Conservation (phyloP, 306 rosid genomes). For the Quercus agrifolia region DNA sequence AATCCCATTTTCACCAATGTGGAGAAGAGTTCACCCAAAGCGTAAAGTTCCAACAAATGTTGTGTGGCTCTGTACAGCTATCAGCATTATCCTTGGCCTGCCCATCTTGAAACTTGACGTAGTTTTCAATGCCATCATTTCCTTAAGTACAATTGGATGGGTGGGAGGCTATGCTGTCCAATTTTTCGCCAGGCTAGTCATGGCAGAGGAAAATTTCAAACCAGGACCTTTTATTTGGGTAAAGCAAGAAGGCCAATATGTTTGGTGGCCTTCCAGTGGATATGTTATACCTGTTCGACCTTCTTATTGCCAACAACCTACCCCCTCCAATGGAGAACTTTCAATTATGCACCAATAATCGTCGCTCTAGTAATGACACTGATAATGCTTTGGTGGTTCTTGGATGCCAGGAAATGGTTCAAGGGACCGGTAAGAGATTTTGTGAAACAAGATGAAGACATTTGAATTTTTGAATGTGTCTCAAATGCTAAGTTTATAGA, state of each 20-base stretch:
- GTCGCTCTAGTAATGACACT: not conserved
- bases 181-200: not conserved
- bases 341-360: not conserved
- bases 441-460: not conserved
- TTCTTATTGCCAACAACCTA: not conserved
- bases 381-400: not conserved
- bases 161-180: not conserved
- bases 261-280: too few species aligned
- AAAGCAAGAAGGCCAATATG: not conserved
- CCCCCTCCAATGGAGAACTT: not conserved
- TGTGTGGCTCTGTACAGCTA: not conserved
- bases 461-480: too few species aligned
- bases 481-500: too few species aligned
- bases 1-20: not conserved
- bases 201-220: not conserved
- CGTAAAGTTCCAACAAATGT: not conserved
- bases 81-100: not conserved
- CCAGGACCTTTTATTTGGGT: conserved; percentile 6
- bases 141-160: not conserved
- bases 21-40: not conserved
- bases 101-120: not conserved
- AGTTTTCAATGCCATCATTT: not conserved
- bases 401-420: conserved; percentile 30
- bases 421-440: conserved; percentile 38
- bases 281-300: not conserved